Conservation (phyloP, 768 basidiomycete species). For the Sporobolomyces pararoseus region DNA sequence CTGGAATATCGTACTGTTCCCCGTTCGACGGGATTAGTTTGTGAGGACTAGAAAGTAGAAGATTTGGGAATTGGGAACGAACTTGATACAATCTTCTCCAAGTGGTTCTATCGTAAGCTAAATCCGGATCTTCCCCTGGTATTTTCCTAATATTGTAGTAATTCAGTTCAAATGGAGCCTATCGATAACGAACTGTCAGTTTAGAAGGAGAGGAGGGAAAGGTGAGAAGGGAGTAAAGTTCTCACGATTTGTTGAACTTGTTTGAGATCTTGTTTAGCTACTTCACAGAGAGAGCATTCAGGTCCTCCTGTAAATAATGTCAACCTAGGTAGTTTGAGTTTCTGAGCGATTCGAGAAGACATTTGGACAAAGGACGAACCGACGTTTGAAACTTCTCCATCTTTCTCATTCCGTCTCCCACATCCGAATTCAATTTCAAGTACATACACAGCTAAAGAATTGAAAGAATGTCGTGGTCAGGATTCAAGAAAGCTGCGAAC, state of each 20-base stretch:
- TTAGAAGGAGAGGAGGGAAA: background rate
- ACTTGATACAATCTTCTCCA: conserved; percentile 41
- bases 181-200: background rate
- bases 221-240: background rate
- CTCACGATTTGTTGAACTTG: background rate
- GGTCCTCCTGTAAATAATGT: conserved; percentile 28
- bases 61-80: background rate
- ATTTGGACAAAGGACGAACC: background rate
- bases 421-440: background rate
- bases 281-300: conserved; percentile 32
- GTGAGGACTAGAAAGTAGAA: background rate
- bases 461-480: background rate
- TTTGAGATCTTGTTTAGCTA: conserved; percentile 35
- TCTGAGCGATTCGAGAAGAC: conserved; percentile 3
- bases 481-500: conserved; percentile 90
- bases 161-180: conserved; percentile 27
- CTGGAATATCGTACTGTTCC: conserved; percentile 40
- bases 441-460: background rate
- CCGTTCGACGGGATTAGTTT: background rate
- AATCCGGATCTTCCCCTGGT: conserved; percentile 20
- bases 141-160: conserved; percentile 30
- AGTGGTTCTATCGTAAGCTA: conserved; percentile 20
- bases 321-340: conserved; percentile 20
- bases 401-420: background rate
- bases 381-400: too few species aligned